Base-by-base conservation (phyloP, 345 rosid genomes). In the Euphorbia tirucalli region DNA sequence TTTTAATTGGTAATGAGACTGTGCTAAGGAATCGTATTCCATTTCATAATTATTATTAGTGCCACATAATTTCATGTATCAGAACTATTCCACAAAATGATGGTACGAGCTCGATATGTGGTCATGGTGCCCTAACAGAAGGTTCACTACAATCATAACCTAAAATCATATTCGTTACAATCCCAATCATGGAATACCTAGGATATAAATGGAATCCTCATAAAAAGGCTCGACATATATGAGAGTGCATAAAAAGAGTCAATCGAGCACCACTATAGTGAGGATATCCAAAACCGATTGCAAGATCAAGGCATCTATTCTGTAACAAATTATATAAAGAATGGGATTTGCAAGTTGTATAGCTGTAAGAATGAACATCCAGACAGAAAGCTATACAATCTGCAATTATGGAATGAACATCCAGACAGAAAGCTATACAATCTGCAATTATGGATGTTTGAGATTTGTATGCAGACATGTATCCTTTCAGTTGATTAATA, bases 1-100 rank as follows among this genome's bases (percentile, higher is more conserved):
- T 44, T 63, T 28, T 58, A 67, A 52, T 67, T 24, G 15, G 54
- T 62, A 16, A 54, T 16, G 50, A n/a, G n/a, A 59, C 11, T 63
- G 11, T 32, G 39, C 27, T 55, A 64, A 35, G 22, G 16, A 63
- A 21, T 30, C 25, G 18, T n/a, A 39, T 43, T 65, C n/a, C 32
- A 35, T 35, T 1, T 46, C 24, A 8, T 25, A 14, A 18, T 27
- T 59, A 13, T 44, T 44, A 43, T 50, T 11, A 41, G 27, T 41
- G 13, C 8, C 5, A 5, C 37, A 63, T 39, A 56, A 43, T 28
- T 30, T 18, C 59, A 32, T 46, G 22, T 46, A 66, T 57, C 49
- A 44, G 27, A 35, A 54, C 24, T 32, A 21, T 49, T 39, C 43
- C 58, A 25, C 32, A 54, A 65, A 72, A 54, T 64, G 7, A 57